phyloP scores from a whole-genome alignment of 139 green algal genomes.

The Deuterostichococcus epilithicus region DNA sequence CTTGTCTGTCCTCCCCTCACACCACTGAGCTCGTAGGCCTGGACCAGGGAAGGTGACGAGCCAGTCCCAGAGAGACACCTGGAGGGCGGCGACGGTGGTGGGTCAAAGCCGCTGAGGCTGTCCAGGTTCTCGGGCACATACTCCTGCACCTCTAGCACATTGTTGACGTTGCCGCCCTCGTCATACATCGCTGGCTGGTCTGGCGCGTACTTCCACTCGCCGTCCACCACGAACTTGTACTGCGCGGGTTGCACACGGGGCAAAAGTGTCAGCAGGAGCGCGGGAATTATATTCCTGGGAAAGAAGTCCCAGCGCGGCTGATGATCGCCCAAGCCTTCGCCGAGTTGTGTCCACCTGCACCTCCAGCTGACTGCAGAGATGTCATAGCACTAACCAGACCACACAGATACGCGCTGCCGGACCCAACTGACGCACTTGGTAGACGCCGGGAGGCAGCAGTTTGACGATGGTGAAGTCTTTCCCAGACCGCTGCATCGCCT shows the following conservation, averaged over 20 bases:
- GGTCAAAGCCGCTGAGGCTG: slow-evolving; percentile 85
- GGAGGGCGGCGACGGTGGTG: slow-evolving; percentile 76
- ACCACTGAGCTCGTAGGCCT: too few species aligned
- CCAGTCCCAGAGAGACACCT: slow-evolving; percentile 16
- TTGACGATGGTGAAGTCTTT: slow-evolving; percentile 96
- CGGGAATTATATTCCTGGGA: too few species aligned
- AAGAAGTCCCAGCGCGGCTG: too few species aligned
- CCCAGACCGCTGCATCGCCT: slow-evolving; percentile 77
- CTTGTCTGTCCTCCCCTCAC: too few species aligned
- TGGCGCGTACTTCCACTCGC: slow-evolving; percentile 93
- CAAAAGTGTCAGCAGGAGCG: too few species aligned
- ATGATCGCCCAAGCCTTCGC: too few species aligned
- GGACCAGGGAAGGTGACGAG: too few species aligned
- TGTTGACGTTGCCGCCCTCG: slow-evolving; percentile 98
- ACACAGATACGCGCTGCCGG: background rate
- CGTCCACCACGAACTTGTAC: slow-evolving; percentile 98
- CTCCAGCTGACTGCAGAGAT: background rate
- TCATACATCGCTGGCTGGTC: slow-evolving; percentile 95
- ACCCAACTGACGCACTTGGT: slow-evolving; percentile 55
- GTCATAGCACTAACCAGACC: background rate
- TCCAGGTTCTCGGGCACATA: slow-evolving; percentile 95
- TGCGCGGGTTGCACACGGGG: too few species aligned
- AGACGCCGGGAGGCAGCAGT: slow-evolving; percentile 89
- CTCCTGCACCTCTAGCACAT: slow-evolving; percentile 96
- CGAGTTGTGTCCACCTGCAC: too few species aligned